A percentile compares a stretch with the other conserved stretches of the same genome.
phyloP scores from a whole-genome alignment of 2,329 filamentous ascomycete genomes.

The Macrophomina pseudophaseolina region DNA sequence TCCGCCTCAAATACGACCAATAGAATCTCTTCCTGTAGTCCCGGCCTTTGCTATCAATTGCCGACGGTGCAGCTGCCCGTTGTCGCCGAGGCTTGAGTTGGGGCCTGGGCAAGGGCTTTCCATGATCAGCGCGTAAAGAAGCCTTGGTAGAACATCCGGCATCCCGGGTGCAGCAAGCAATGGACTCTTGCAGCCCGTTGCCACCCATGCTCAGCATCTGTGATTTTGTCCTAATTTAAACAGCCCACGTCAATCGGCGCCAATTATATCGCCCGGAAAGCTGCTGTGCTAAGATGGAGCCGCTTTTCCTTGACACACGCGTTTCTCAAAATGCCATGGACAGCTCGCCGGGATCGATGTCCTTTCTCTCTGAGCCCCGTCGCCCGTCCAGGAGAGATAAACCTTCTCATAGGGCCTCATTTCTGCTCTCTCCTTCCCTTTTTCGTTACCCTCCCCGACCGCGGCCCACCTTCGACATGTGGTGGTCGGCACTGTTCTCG shows the following conservation, averaged over 20 bases:
- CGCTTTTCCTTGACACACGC: neutral
- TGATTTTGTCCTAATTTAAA: constrained; percentile 3
- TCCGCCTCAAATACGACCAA: neutral
- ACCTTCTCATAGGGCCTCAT: constrained; percentile 1
- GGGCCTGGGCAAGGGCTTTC: neutral
- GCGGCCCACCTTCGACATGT: neutral
- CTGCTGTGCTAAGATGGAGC: neutral
- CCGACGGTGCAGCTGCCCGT: neutral
- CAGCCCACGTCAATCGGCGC: neutral
- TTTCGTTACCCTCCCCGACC: neutral
- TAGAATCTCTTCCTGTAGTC: neutral
- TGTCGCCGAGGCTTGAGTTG: neutral
- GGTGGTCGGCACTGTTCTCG: neutral
- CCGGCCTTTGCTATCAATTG: neutral
- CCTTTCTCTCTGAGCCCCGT: neutral
- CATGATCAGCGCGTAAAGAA: constrained; percentile 13
- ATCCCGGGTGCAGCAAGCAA: constrained; percentile 7
- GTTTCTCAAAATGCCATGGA: neutral
- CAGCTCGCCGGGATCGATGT: neutral
- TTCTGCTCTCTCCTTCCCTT: neutral
- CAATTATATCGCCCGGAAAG: neutral
- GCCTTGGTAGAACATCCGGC: constrained; percentile 5
- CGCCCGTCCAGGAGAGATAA: neutral
- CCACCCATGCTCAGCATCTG: constrained; percentile 1
- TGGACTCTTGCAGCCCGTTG: constrained; percentile 14